Base-by-base conservation (phyloP, 2,329 filamentous ascomycete species). In the Colletotrichum sp. region DNA sequence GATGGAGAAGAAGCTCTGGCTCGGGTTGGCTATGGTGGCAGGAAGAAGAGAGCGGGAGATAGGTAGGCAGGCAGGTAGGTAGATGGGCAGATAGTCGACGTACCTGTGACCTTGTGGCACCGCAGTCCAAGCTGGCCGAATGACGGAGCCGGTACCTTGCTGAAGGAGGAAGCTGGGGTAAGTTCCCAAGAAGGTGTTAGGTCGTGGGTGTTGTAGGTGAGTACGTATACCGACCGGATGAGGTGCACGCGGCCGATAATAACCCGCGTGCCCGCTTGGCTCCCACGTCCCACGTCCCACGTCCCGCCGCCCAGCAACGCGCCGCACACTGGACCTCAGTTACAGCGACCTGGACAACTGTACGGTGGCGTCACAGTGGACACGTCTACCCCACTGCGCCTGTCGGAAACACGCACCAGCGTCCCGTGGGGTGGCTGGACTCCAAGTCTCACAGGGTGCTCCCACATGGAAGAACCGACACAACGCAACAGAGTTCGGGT, bases 341-440 rank as follows among this genome's bases (percentile, higher is more conserved):
- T 29, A 47, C 15, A 29, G 54, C 59, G 54, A 58, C 33, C 34
- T 62, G 33, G 33, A 27, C 7, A 47, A 43, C 43, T 24, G 47
- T 34, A 54, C n/a, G 66, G 70, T 69, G 70, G 65, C 54, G 70
- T 72, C 70, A 72, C 65, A 58, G 43, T 70, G 67, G 67, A 61
- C 54, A 47, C 24, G 43, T 51, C 29, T 54, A 29, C 67, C 63
- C 72, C 72, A 74, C 72, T 38, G 34, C 63, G 57, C 71, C 57
- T 51, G 71, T 71, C 47, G 68, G 71, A 73, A 71, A 71, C 62
- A 21, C 62, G 67, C 68, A 66, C 43, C 71, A 70, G 61, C 68
- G 67, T 73, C 67, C 71, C 67, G 57, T 71, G 68, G 71, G 62
- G 68, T 70, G 71, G 71, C 61, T 66, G 71, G 24, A 18, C 43